phyloP scores from a whole-genome alignment of 805 yeast species.

The Nakazawaea holstii region DNA sequence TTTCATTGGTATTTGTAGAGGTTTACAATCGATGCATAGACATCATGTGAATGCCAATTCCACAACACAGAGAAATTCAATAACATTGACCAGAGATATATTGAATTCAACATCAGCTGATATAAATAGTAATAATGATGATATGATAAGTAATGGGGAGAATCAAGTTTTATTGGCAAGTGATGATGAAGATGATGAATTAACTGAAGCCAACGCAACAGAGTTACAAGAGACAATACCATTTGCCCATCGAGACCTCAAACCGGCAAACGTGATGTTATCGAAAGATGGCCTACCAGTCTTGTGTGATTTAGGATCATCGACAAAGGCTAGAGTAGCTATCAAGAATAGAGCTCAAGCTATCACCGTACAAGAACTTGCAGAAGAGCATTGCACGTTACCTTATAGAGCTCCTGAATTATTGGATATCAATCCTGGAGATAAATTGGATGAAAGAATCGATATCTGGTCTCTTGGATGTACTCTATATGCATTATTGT shows the following conservation, averaged over 20 bases:
- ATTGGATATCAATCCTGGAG: slow-evolving; percentile 65
- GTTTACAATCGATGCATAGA: slow-evolving; percentile 71
- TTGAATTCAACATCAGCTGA: slow-evolving; percentile 5
- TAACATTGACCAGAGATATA: slow-evolving; percentile 10
- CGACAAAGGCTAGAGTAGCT: slow-evolving; percentile 53
- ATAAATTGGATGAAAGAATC: slow-evolving; percentile 62
- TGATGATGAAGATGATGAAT: slow-evolving; percentile 24
- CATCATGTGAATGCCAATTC: slow-evolving; percentile 31
- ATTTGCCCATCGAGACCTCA: slow-evolving; percentile 82
- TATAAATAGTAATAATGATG: slow-evolving; percentile 6
- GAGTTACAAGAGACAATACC: slow-evolving; percentile 56
- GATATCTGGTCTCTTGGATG: slow-evolving; percentile 96
- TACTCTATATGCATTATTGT: slow-evolving; percentile 68
- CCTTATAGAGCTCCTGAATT: slow-evolving; percentile 92
- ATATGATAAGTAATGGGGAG: slow-evolving; percentile 11
- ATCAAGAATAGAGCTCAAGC: slow-evolving; percentile 65
- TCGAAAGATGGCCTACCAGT: slow-evolving; percentile 72
- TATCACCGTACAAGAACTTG: slow-evolving; percentile 68
- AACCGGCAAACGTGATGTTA: slow-evolving; percentile 86
- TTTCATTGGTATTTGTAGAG: slow-evolving; percentile 67
- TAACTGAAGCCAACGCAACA: slow-evolving; percentile 26
- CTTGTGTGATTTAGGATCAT: slow-evolving; percentile 79
- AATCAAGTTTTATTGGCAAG: slow-evolving; percentile 13
- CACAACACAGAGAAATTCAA: slow-evolving; percentile 14
- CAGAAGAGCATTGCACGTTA: slow-evolving; percentile 79